These are phyloP conservation scores for Ceratocystiopsis minuta DNA, from an alignment of 2,329 filamentous ascomycete genomes.

Conservation along the genomic window DNA sequence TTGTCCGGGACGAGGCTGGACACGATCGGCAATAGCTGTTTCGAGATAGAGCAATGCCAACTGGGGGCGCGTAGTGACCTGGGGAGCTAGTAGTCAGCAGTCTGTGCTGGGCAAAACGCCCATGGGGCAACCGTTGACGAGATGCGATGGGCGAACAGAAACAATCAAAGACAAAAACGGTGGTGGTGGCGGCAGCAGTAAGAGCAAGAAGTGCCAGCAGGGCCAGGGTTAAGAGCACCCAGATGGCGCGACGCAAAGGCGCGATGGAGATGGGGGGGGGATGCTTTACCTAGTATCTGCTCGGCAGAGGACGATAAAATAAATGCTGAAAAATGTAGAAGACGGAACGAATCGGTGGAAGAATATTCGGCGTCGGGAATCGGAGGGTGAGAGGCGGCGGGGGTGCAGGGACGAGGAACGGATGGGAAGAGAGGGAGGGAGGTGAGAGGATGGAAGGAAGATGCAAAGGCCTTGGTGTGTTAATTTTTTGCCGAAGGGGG, in stretches of 20 bases:
- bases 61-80: too few species aligned
- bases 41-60: too few species aligned
- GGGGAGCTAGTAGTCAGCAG: too few species aligned
- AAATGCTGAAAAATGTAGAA: background rate
- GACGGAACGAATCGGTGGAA: background rate
- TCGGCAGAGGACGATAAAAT: background rate
- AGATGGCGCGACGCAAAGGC: background rate
- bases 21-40: too few species aligned
- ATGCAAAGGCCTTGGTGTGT: background rate
- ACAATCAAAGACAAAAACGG: too few species aligned
- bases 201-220: background rate
- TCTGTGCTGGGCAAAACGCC: too few species aligned
- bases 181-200: background rate
- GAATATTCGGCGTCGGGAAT: background rate
- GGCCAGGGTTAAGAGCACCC: background rate
- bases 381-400: background rate
- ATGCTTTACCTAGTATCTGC: background rate
- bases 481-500: constrained; percentile 5
- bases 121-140: too few species aligned
- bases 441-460: background rate
- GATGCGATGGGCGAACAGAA: too few species aligned
- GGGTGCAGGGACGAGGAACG: background rate
- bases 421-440: background rate
- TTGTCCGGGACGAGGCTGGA: too few species aligned
- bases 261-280: background rate